Conservation (phyloP, 176 grass and related monocot genomes). For the Oryza meyeriana region DNA sequence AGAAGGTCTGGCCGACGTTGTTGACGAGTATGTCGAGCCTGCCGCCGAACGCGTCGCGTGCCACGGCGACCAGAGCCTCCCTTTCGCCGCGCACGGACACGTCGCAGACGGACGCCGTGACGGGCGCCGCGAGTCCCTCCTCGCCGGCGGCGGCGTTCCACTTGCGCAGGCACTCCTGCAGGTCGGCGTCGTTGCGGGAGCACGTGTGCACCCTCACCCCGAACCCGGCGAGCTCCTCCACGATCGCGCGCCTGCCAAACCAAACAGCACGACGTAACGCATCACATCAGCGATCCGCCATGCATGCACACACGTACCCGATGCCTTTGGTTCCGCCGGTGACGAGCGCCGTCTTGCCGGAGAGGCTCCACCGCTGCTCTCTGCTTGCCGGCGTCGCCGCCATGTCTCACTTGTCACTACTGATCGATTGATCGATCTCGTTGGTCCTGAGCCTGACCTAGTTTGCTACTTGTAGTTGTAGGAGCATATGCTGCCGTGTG, state of each 20-base stretch:
- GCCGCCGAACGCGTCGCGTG: background rate
- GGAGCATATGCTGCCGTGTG: too few relatives aligned
- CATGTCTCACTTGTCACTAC: too few relatives aligned
- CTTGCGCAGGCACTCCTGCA: slow-evolving; percentile 13
- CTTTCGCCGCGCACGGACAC: slow-evolving; percentile 22
- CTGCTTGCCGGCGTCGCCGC: background rate
- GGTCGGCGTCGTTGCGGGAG: background rate
- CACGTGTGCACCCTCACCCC: slow-evolving; percentile 42
- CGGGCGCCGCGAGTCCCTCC: slow-evolving; percentile 25
- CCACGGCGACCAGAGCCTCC: slow-evolving; percentile 7
- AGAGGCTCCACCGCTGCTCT: slow-evolving; percentile 25
- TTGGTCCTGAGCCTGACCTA: too few relatives aligned
- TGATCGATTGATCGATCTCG: too few relatives aligned
- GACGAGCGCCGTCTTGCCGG: slow-evolving; percentile 34
- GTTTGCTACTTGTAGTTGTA: too few relatives aligned
- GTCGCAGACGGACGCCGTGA: slow-evolving; percentile 42
- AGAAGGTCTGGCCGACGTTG: background rate
- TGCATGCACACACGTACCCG: background rate
- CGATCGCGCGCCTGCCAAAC: slow-evolving; percentile 20
- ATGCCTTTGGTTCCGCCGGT: slow-evolving; percentile 53
- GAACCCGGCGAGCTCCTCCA: slow-evolving; percentile 37
- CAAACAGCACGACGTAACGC: background rate
- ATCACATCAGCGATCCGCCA: too few relatives aligned
- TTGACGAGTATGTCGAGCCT: slow-evolving; percentile 48
- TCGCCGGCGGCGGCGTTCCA: slow-evolving; percentile 14